phyloP scores from a whole-genome alignment of 148 eudicot genomes.

The Amaranthus cruentus region DNA sequence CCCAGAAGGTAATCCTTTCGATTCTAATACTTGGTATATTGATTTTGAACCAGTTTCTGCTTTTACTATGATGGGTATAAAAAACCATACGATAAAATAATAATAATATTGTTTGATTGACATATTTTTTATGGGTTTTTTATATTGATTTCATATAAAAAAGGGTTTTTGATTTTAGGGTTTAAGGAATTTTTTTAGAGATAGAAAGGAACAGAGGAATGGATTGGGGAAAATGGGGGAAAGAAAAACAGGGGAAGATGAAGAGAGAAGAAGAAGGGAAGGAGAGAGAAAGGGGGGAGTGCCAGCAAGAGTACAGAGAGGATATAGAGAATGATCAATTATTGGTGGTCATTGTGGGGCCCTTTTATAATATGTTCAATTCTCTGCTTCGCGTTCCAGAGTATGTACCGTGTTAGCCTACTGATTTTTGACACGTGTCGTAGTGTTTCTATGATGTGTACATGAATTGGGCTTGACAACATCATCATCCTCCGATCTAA shows the following conservation, averaged over 20 bases:
- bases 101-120: background rate
- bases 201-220: background rate
- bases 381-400: conserved; percentile 17
- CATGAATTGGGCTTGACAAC: too few species aligned
- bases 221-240: background rate
- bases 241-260: background rate
- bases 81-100: background rate
- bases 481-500: too few species aligned
- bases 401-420: background rate
- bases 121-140: background rate
- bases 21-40: conserved; percentile 51
- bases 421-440: background rate
- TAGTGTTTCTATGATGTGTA: background rate
- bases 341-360: conserved; percentile 32
- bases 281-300: background rate
- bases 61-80: background rate
- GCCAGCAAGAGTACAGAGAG: conserved; percentile 27
- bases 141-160: conserved; percentile 32
- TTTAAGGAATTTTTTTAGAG: conserved; percentile 1
- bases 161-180: background rate
- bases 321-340: conserved; percentile 28
- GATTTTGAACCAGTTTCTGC: conserved; percentile 15
- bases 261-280: background rate
- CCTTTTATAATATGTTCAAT: conserved; percentile 17
- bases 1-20: conserved; percentile 64